Percentiles rank a stretch among this genome's conserved stretches.
Conservation (phyloP, 169 alveolate species). For the Fabrea salina region DNA sequence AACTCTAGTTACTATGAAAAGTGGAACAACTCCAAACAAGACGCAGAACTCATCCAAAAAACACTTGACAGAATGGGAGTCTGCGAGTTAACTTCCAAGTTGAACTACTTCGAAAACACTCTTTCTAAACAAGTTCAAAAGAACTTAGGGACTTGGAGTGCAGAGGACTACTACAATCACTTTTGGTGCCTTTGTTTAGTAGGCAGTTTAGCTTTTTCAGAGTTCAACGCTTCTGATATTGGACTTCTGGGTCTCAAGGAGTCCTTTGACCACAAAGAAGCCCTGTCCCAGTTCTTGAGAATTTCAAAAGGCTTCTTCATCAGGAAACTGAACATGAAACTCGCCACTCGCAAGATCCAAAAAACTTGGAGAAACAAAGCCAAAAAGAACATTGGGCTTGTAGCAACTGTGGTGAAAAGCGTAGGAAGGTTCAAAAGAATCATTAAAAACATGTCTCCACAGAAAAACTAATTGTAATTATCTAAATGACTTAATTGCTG, state of each 20-base stretch:
- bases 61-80: neutral
- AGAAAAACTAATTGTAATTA: too few relatives aligned
- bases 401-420: conserved; percentile 3
- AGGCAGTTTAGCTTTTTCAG: neutral
- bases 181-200: neutral
- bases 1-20: too few relatives aligned
- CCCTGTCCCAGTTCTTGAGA: neutral
- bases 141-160: neutral
- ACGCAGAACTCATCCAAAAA: neutral
- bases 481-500: too few relatives aligned
- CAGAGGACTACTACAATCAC: neutral
- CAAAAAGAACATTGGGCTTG: neutral
- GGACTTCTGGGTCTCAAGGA: neutral
- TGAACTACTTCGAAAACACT: neutral
- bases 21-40: too few relatives aligned
- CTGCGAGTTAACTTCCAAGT: neutral
- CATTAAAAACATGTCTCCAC: too few relatives aligned
- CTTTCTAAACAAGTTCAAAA: neutral
- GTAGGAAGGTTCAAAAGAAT: neutral
- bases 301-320: neutral
- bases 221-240: neutral
- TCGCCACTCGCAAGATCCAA: neutral
- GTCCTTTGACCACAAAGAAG: neutral
- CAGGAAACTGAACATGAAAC: neutral
- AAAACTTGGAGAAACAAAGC: neutral